Evolutionary conservation across 2,329 filamentous ascomycete genomes (phyloP).

Genomic region (Neonectria magnoliae): DNA sequence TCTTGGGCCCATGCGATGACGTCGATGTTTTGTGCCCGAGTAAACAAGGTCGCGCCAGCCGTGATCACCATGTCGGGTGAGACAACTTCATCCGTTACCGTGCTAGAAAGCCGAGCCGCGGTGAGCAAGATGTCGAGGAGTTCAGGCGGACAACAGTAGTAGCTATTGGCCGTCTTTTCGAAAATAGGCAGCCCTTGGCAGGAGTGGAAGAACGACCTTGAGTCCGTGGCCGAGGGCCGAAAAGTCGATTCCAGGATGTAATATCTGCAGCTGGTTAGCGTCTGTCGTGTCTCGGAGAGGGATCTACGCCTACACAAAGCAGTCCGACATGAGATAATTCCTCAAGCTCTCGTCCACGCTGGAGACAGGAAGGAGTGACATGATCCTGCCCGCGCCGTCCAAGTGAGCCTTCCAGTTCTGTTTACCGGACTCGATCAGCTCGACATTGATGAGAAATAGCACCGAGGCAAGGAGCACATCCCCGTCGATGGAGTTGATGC

Average conservation of each 20-base stretch:
- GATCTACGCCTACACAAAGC: conserved; percentile 51
- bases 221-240: conserved; percentile 46
- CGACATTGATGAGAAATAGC: conserved; percentile 61
- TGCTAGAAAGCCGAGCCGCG: conserved; percentile 53
- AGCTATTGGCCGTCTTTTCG: conserved; percentile 55
- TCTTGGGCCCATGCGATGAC: conserved; percentile 53
- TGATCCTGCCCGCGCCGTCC: conserved; percentile 56
- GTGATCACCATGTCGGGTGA: conserved; percentile 45
- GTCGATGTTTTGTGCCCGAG: conserved; percentile 52
- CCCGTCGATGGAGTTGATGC: conserved; percentile 49
- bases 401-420: conserved; percentile 60
- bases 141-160: conserved; percentile 57
- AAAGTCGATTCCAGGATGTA: conserved; percentile 59
- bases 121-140: conserved; percentile 56
- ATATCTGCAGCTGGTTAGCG: conserved; percentile 47
- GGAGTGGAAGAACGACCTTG: conserved; percentile 49
- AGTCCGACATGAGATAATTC: conserved; percentile 60
- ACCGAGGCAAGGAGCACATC: conserved; percentile 58
- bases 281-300: not conserved
- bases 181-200: conserved; percentile 52
- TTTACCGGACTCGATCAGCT: conserved; percentile 60
- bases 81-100: conserved; percentile 38
- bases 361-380: conserved; percentile 51
- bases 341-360: conserved; percentile 50
- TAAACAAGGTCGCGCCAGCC: conserved; percentile 48